Evolutionary conservation across 306 rosid genomes (phyloP), one percentile per base, ranked within the genome.

Genomic region (Glycyrrhiza uralensis): DNA sequence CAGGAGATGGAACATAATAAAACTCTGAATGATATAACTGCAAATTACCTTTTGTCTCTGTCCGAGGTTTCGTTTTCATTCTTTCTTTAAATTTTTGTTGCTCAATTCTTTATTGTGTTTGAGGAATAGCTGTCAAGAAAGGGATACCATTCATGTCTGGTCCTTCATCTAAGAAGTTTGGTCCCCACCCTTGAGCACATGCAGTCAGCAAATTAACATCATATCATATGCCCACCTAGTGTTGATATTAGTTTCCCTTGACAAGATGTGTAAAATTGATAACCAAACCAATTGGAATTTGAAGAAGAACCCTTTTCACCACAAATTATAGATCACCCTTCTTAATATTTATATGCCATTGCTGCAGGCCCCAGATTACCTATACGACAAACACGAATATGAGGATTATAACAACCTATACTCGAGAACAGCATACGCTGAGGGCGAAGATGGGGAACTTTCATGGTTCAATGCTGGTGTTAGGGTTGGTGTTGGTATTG

Each of bases 401-500:
- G 88, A 74, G 54, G 85, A 85, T 28, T 79, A 81, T 66, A 52
- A 38, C 24, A 46, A 46, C 44, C 26, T 61, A 13, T 87, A 87
- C 79, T 1, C 75, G 0, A 73, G 89, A 73, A 74, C 86, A 57
- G 78, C 72, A 15, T 88, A 85, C n/a, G 63, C 69, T 3, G 94
- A 87, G 4, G 87, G 85, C 0, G 97, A 92, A 78, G 96, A 87
- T 46, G 96, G 89, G 76, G 93, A 92, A 58, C 93, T 89, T 59
- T 85, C 96, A 45, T 92, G 92, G 93, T 92, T 92, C 66, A 89
- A 87, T 54, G 90, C 97, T 3, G 92, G 97, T 26, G 92, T 88
- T 29, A 84, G 96, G 72, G 91, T 87, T 0, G 92, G 91, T 13
- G 92, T 92, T 20, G 96, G 96, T 17, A 89, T 92, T 57, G 93